Base-by-base conservation (phyloP, 768 basidiomycete genomes). In the Kwoniella pini region DNA sequence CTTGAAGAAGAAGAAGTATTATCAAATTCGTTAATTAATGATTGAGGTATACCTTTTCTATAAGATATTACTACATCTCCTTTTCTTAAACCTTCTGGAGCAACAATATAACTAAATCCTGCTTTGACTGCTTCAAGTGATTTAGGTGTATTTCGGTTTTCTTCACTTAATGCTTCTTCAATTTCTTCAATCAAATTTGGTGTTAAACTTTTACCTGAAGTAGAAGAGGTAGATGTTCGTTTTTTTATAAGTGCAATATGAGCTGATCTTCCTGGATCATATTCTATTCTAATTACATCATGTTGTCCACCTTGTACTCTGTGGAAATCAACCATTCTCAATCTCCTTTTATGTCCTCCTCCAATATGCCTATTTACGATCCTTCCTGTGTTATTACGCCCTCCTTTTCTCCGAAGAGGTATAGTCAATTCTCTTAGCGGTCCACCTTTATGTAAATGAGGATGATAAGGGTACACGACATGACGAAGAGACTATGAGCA, bases 231-330 rank as follows among this genome's bases (percentile, higher is more conserved):
- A 66, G 36, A 57, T 22, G 86, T 81, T 50, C 87, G 82, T 72
- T 85, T 87, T 74, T 83, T 83, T 72, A 97, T 75, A 61, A 99
- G 84, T 1, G 96, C 95, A 72, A 99, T 95, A 77, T 99, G 96
- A 6, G 90, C 91, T 33, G 87, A 89, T 43, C 96, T 84, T 3
- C 89, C 89, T 0, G 96, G 96, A 81, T 98, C 96, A 73, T 95
- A 99, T 80, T 98, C 96, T 67, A 99, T 90, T 46, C 96, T 85
- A 3, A 94, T 84, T 44, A 98, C 92, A 67, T 94, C 90, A 71
- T 90, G 89, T 33, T 87, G 80, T 9, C 95, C 95, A 0, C 85
- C 82, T 60, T 87, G 86, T n/a, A 80, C 79, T 54, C 96, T 84
- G 77, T 82, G 80, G 72, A 95, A 98, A 79, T 99, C 96, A 54